phyloP scores from a whole-genome alignment of 257 asterid genomes.

The Galeopsis tetrahit region DNA sequence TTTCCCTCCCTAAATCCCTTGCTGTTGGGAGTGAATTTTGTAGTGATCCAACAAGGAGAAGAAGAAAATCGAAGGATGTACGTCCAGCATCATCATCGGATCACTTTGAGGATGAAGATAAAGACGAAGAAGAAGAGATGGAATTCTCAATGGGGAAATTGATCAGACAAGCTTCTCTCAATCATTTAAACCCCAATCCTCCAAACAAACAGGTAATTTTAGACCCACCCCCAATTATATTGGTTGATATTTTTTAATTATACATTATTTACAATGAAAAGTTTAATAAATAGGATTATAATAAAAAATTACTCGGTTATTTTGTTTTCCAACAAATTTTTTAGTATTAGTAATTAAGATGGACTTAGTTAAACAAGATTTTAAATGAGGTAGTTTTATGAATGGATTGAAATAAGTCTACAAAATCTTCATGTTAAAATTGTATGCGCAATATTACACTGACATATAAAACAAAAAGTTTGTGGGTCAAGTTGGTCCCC shows the following conservation, averaged over 20 bases:
- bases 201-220: conserved; percentile 30
- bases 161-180: conserved; percentile 71
- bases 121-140: conserved; percentile 42
- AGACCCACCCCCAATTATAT: no score
- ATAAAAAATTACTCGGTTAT: no score
- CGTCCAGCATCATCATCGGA: conserved; percentile 52
- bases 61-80: conserved; percentile 15
- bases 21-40: no score
- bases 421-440: no score
- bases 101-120: neutral
- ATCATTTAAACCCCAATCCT: conserved; percentile 19
- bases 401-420: neutral
- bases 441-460: no score
- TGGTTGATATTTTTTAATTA: no score
- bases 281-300: no score
- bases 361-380: neutral
- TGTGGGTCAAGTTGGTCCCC: no score
- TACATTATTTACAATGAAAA: no score
- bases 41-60: neutral
- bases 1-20: no score
- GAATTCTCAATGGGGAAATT: conserved; percentile 62
- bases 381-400: neutral
- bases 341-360: neutral
- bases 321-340: no score
- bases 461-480: no score